Percentiles rank a stretch among this genome's conserved stretches.
Conservation (phyloP, 805 yeast genomes). For the Clavispora phyllophila region DNA sequence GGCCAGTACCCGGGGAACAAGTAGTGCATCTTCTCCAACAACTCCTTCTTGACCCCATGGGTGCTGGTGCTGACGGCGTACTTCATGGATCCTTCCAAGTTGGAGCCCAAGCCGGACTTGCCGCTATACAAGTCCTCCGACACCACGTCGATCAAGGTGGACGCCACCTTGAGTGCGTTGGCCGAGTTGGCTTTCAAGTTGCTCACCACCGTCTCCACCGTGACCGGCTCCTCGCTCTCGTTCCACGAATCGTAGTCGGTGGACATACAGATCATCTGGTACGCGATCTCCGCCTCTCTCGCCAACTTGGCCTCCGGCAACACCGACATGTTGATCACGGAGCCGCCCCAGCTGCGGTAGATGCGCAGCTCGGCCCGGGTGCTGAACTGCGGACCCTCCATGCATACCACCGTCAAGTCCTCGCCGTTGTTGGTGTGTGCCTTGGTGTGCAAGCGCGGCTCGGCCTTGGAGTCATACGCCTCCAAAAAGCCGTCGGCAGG, state of each 20-base stretch:
- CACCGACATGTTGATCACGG: slow-evolving; percentile 94
- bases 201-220: slow-evolving; percentile 95
- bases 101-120: slow-evolving; percentile 53
- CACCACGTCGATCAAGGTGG: slow-evolving; percentile 59
- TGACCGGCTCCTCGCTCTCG: slow-evolving; percentile 90
- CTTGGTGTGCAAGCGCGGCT: slow-evolving; percentile 58
- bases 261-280: slow-evolving; percentile 98
- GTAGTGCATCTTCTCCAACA: slow-evolving; percentile 76
- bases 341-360: slow-evolving; percentile 85
- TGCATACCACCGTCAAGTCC: slow-evolving; percentile 84
- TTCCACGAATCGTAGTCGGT: slow-evolving; percentile 99
- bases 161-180: slow-evolving; percentile 79
- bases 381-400: slow-evolving; percentile 99
- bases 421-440: slow-evolving; percentile 50
- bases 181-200: slow-evolving; percentile 81
- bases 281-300: slow-evolving; percentile 92
- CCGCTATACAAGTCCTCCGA: slow-evolving; percentile 57
- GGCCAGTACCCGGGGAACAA: slow-evolving; percentile 93
- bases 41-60: slow-evolving; percentile 63
- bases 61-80: slow-evolving; percentile 75
- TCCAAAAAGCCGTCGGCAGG: slow-evolving; percentile 46
- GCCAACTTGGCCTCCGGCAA: slow-evolving; percentile 97
- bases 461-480: slow-evolving; percentile 39
- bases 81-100: slow-evolving; percentile 72
- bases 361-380: slow-evolving; percentile 93